Evolutionary conservation across 2,329 filamentous ascomycete genomes (phyloP).

Genomic region (Lachnellula suecica): DNA sequence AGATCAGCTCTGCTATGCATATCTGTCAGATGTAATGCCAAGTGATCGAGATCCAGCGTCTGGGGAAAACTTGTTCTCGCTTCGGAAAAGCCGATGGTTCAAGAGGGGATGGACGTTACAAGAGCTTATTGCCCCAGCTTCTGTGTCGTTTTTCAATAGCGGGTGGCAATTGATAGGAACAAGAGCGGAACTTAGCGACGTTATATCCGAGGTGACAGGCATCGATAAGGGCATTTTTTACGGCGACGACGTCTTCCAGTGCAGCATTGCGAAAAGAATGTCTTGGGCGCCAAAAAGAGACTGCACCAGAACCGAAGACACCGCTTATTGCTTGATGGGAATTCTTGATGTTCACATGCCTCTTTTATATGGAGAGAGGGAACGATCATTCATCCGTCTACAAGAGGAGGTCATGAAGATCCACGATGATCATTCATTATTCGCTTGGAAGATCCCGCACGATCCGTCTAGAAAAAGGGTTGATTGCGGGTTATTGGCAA

Average conservation of each 20-base stretch:
- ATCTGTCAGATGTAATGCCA: neutral
- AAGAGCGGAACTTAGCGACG: neutral
- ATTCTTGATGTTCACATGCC: conserved; percentile 32
- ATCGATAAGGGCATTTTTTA: neutral
- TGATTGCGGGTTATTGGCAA: too few relatives aligned
- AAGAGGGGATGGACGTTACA: conserved; percentile 3
- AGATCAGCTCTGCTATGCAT: conserved; percentile 8
- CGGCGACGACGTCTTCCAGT: neutral
- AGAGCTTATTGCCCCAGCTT: neutral
- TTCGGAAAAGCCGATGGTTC: conserved; percentile 3
- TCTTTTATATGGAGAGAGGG: conserved; percentile 32
- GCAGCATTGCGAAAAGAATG: conserved; percentile 20
- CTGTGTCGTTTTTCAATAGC: neutral
- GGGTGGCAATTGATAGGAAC: neutral
- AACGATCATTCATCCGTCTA: neutral
- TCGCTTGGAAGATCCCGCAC: neutral
- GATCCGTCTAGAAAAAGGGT: too few relatives aligned
- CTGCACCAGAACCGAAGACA: conserved; percentile 28
- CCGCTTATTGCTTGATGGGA: conserved; percentile 31
- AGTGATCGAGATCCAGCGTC: neutral
- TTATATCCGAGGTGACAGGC: neutral
- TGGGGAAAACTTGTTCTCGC: neutral
- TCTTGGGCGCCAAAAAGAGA: conserved; percentile 28
- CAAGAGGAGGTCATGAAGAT: neutral
- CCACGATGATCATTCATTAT: neutral